phyloP scores from a whole-genome alignment of 2,329 filamentous ascomycete genomes.

The Clarireedia homoeocarpa region DNA sequence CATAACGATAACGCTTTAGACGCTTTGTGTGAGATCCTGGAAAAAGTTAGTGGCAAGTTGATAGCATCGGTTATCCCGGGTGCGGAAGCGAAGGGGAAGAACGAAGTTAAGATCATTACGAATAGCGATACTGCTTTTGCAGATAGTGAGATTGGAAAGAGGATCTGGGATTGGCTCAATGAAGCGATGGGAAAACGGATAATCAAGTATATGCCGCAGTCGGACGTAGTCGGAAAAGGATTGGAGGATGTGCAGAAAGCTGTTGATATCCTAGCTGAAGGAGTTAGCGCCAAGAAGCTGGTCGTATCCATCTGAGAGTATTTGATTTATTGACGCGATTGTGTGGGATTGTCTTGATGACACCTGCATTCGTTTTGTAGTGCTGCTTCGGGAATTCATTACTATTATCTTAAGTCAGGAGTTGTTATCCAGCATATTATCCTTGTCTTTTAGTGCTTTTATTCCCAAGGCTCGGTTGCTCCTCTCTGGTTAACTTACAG shows the following conservation, averaged over 20 bases:
- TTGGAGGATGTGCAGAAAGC: constrained; percentile 1
- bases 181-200: background rate
- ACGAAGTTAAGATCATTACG: background rate
- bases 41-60: background rate
- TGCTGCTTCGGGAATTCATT: too few species aligned
- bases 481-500: too few species aligned
- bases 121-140: background rate
- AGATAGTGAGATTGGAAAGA: background rate
- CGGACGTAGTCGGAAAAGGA: constrained; percentile 1
- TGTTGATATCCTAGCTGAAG: background rate
- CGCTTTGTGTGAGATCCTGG: background rate
- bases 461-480: too few species aligned
- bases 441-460: too few species aligned
- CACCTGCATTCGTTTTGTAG: too few species aligned
- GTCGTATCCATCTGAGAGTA: background rate
- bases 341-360: too few species aligned
- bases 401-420: too few species aligned
- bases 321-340: too few species aligned
- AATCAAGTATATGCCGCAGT: background rate
- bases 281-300: constrained; percentile 3
- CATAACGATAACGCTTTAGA: background rate
- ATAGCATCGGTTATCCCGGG: background rate
- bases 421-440: too few species aligned
- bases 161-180: background rate
- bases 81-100: background rate